Percentiles rank a stretch among this genome's conserved stretches.
phyloP scores from a whole-genome alignment of 225 moss, liverwort and hornwort genomes.

The Straminergon stramineum region DNA sequence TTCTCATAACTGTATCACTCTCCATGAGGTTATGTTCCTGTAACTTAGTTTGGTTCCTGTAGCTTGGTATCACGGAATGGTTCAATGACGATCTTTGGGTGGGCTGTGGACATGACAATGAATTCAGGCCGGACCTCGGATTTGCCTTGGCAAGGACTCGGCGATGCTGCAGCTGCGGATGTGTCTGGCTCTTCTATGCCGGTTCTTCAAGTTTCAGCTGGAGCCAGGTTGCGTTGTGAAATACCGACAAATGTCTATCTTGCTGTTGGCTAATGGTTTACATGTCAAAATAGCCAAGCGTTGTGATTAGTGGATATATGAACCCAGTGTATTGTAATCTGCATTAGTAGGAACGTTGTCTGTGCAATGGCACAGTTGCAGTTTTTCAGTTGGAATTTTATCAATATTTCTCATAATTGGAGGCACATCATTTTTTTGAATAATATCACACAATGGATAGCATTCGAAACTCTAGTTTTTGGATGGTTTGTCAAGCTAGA shows the following conservation, averaged over 20 bases:
- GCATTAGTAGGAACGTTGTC: background rate
- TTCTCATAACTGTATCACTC: no score
- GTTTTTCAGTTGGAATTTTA: background rate
- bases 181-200: constrained; percentile 20
- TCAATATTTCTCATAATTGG: background rate
- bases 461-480: background rate
- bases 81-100: background rate
- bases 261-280: constrained; percentile 14
- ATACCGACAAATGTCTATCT: constrained; percentile 9
- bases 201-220: constrained; percentile 31
- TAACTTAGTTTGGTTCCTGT: background rate
- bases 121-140: constrained; percentile 37
- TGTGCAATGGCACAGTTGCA: background rate
- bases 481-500: background rate
- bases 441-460: background rate
- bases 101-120: background rate
- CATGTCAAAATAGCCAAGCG: constrained; percentile 1
- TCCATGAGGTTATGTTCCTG: no score
- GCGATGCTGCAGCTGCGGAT: constrained; percentile 35
- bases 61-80: background rate
- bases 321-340: background rate
- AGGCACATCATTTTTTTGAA: background rate
- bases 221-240: background rate
- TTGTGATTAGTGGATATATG: background rate
- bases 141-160: constrained; percentile 41